Percentiles rank a stretch among this genome's conserved stretches.
phyloP scores from a whole-genome alignment of 148 eudicot genomes.

The Heliamphora exappendiculata region DNA sequence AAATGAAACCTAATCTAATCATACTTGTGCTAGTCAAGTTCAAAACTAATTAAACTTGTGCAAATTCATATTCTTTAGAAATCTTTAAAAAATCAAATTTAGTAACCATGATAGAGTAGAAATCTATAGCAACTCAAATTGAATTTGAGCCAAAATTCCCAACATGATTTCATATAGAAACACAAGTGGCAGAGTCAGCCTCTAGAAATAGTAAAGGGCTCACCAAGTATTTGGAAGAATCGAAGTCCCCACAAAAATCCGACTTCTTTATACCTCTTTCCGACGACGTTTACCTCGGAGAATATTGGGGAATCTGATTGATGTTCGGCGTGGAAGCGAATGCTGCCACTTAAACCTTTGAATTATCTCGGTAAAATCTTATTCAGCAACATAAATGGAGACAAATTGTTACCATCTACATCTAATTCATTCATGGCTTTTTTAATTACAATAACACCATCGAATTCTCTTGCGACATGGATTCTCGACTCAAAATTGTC shows the following conservation, averaged over 20 bases:
- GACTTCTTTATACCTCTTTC: background rate
- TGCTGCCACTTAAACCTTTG: conserved; percentile 3
- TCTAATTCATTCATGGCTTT: background rate
- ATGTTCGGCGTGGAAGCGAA: background rate
- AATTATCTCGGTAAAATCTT: background rate
- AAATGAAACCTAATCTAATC: too few species aligned
- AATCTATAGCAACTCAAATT: too few species aligned
- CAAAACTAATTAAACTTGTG: too few species aligned
- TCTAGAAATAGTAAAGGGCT: too few species aligned
- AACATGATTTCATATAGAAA: too few species aligned
- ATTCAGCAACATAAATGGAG: background rate
- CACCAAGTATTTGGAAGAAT: too few species aligned
- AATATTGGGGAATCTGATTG: background rate
- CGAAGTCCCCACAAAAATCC: conserved; percentile 9
- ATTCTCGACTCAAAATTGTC: background rate
- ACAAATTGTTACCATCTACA: background rate
- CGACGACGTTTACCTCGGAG: background rate
- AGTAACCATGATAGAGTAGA: too few species aligned
- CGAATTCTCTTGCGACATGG: background rate
- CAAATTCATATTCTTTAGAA: too few species aligned
- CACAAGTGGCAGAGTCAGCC: too few species aligned
- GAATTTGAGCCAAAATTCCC: too few species aligned
- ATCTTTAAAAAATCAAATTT: too few species aligned
- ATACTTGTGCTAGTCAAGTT: too few species aligned
- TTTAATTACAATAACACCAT: background rate